Evolutionary conservation across 2,329 filamentous ascomycete genomes (phyloP), one percentile per base, ranked within the genome.

Genomic region (Bipolaris cookei): DNA sequence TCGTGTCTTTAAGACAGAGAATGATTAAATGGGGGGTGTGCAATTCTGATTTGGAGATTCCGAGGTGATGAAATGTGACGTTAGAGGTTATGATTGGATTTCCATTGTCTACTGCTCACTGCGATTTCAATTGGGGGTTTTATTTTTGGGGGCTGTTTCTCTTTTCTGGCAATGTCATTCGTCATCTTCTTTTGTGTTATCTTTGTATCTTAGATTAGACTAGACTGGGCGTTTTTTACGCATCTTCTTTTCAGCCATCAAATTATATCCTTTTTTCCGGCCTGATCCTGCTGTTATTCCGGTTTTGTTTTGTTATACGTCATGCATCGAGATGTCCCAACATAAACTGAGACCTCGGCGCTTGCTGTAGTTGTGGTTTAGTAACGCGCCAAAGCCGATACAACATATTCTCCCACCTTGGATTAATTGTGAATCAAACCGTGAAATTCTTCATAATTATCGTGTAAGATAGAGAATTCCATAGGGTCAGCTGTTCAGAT

Each of bases 261-360:
- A 42, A 13, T 16, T 7, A 2, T 25, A 8, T 42, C 11, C 25
- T 14, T n/a, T 7, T 16, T 16, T 23, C 14, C 2, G 0, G 14
- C 14, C 20, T 45, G 18, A 7, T 18, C 3, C 28, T 30, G 28
- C 28, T 18, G 54, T 71, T 81, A n/a, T n/a, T 8, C 6, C 3
- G 7, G 10, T 4, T 6, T 42, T 5, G 3, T n/a, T 42, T 6
- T 8, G 4, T 13, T 13, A 2, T 25, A 7, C 11, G 16, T 16
- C 21, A 20, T 25, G n/a, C 13, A 42, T 25, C 4, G 3, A 30
- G 3, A 30, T 30, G 28, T 80, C 0, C 78, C 78, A 0, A 75
- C 79, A n/a, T 80, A 80, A 57, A 70, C 77, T 43, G 72, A 71
- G 3, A 75, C 76, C 0, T 75, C 74, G 1, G 50, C 73, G 2